phyloP scores from a whole-genome alignment of 1,284 basidiomycete species.

The Tilletia horrida region DNA sequence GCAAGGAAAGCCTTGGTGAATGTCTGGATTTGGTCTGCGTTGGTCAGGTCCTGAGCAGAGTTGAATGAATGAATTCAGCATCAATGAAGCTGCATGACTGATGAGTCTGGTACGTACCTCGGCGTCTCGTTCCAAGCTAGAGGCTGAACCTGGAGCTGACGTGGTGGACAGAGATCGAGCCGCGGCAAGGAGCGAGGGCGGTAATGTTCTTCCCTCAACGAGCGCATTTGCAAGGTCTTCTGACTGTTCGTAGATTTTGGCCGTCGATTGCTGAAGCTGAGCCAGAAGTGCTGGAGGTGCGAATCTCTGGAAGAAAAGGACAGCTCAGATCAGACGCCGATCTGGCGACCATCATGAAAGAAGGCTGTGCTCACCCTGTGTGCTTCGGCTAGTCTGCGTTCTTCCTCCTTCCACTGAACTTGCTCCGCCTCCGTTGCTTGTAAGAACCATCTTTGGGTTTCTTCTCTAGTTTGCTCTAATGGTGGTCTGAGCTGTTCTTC shows the following conservation, averaged over 20 bases:
- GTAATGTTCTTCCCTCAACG: constrained; percentile 6
- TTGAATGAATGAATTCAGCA: neutral
- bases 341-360: neutral
- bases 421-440: constrained; percentile 8
- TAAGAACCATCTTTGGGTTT: neutral
- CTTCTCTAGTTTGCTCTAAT: neutral
- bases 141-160: neutral
- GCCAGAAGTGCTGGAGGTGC: constrained; percentile 8
- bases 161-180: neutral
- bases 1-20: constrained; percentile 16
- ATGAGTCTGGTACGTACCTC: neutral
- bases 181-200: neutral
- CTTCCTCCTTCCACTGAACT: constrained; percentile 1
- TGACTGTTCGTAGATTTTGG: constrained; percentile 15
- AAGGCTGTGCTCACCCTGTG: neutral
- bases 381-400: constrained; percentile 7
- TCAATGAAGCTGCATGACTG: neutral
- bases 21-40: neutral
- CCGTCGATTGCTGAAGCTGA: constrained; percentile 10
- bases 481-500: constrained; percentile 1
- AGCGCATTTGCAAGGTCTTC: constrained; percentile 14
- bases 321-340: neutral
- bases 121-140: neutral
- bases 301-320: constrained; percentile 9
- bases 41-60: neutral